These are phyloP conservation scores for Scheffersomyces spartinae DNA, from an alignment of 805 yeast species.

Conservation along the genomic window DNA sequence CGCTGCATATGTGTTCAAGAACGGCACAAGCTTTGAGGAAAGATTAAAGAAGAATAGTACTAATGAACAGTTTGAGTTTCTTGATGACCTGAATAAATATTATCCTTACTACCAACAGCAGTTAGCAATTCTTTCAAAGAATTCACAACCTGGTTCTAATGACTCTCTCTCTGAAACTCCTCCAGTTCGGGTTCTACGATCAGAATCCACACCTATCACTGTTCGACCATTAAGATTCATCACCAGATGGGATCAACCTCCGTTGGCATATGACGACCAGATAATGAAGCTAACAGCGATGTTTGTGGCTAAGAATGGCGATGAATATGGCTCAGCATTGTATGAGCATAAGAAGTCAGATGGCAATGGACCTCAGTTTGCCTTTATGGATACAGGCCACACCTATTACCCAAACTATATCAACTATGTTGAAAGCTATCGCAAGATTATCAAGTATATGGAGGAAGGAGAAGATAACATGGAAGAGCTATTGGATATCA, in stretches of 20 bases:
- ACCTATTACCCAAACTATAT: conserved; percentile 44
- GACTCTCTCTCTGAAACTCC: conserved; percentile 9
- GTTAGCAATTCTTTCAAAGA: conserved; percentile 10
- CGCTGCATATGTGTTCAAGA: conserved; percentile 53
- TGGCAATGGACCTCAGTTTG: conserved; percentile 45
- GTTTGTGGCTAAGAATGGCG: conserved; percentile 52
- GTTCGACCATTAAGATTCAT: conserved; percentile 13
- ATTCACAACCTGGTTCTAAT: conserved; percentile 2
- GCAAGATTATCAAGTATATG: conserved; percentile 1
- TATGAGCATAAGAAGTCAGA: conserved; percentile 24
- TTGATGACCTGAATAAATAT: conserved; percentile 42
- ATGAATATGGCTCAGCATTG: conserved; percentile 20
- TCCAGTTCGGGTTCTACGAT: conserved; percentile 15
- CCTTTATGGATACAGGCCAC: conserved; percentile 50
- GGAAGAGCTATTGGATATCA: conserved; percentile 10
- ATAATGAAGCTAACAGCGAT: conserved; percentile 64
- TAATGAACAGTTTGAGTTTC: conserved; percentile 52
- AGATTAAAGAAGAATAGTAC: conserved; percentile 38
- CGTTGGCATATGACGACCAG: conserved; percentile 55
- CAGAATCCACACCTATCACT: conserved; percentile 11
- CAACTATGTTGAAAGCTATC: conserved; percentile 45
- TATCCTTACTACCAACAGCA: conserved; percentile 45
- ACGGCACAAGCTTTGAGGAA: conserved; percentile 57
- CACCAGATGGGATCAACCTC: conserved; percentile 18
- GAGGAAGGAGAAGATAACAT: conserved; percentile 4